Conservation (phyloP, 306 rosid genomes). For the Ormosia semicastrata region DNA sequence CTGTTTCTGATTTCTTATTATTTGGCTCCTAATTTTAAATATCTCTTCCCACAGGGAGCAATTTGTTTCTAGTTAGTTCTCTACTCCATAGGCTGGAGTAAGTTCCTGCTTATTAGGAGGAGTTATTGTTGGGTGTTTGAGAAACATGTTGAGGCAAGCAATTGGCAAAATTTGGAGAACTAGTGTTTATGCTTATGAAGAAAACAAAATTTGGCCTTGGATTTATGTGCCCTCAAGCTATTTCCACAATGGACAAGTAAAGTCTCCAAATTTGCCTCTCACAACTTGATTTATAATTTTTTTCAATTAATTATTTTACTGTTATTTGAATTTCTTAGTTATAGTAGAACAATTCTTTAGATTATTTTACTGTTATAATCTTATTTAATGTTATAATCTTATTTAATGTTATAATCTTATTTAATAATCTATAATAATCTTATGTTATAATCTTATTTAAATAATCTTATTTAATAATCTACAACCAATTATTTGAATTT, state of each 20-base stretch:
- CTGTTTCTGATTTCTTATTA: neutral
- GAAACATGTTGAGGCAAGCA: slow-evolving; percentile 64
- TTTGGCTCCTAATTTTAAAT: neutral
- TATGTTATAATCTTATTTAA: too few species aligned
- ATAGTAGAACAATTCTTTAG: too few species aligned
- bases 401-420: too few species aligned
- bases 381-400: too few species aligned
- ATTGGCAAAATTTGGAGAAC: slow-evolving; percentile 46
- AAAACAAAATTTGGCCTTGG: slow-evolving; percentile 44
- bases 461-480: too few species aligned
- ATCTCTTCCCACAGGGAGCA: neutral
- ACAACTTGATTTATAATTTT: neutral
- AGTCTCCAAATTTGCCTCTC: neutral
- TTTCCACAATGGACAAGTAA: slow-evolving; percentile 69
- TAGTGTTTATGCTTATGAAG: slow-evolving; percentile 40
- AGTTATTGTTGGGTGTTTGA: neutral
- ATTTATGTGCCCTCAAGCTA: slow-evolving; percentile 43
- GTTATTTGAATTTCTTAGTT: neutral
- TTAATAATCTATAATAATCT: too few species aligned
- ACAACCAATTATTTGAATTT: too few species aligned
- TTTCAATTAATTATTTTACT: neutral
- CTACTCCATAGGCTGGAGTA: neutral
- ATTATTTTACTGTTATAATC: too few species aligned
- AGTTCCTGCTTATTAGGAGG: neutral
- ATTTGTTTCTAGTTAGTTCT: neutral